Conservation (phyloP, 805 yeast species). For the Metahyphopichia silvanorum region DNA sequence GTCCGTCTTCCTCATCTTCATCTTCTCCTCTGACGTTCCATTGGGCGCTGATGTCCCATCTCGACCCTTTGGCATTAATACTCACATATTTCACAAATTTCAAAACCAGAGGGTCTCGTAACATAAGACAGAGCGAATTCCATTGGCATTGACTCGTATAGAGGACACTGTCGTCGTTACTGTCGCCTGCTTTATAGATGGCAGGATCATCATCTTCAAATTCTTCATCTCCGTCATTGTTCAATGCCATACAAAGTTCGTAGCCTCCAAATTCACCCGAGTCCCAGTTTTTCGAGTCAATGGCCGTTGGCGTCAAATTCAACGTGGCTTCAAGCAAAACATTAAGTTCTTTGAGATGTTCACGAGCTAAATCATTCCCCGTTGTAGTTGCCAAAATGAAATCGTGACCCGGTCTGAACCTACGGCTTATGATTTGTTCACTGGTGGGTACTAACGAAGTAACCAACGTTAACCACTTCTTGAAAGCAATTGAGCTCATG, state of each 20-base stretch:
- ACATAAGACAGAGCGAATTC: conserved; percentile 74
- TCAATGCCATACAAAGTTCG: conserved; percentile 80
- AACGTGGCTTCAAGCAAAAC: conserved; percentile 74
- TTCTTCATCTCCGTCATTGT: conserved; percentile 44
- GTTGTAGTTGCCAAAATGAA: conserved; percentile 82
- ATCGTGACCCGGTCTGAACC: conserved; percentile 95
- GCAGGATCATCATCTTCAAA: conserved; percentile 77
- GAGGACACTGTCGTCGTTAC: conserved; percentile 70
- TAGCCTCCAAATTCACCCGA: conserved; percentile 93
- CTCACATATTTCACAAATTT: conserved; percentile 92
- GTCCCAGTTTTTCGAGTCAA: conserved; percentile 67
- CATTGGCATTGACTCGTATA: conserved; percentile 78
- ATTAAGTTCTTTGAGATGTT: conserved; percentile 33
- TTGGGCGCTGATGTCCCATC: conserved; percentile 86
- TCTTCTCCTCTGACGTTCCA: conserved; percentile 66
- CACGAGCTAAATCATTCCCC: conserved; percentile 34
- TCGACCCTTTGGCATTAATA: conserved; percentile 78
- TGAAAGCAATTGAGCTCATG: conserved; percentile 58
- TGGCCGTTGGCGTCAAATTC: conserved; percentile 67
- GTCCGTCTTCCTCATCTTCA: conserved; percentile 36
- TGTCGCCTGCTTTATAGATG: conserved; percentile 55
- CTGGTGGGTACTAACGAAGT: conserved; percentile 62
- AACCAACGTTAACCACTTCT: conserved; percentile 62
- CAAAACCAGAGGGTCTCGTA: conserved; percentile 82
- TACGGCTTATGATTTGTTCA: conserved; percentile 69